These are phyloP conservation scores for Glebionis coronaria DNA, from an alignment of 129 eudicot species.

Conservation along the genomic window DNA sequence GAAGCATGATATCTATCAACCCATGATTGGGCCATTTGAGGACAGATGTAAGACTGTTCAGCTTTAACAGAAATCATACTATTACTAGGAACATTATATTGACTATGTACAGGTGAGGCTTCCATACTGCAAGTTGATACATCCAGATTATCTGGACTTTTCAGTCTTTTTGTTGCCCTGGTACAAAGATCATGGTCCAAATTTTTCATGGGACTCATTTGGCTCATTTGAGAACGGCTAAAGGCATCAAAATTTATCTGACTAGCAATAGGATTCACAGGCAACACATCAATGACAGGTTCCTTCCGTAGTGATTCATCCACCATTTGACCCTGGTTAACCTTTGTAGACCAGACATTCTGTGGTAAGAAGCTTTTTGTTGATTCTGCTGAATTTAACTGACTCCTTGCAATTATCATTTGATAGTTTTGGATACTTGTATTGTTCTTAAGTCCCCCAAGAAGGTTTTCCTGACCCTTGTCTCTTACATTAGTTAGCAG, in stretches of 20 bases:
- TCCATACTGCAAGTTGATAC: conserved; percentile 23
- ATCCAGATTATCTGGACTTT: conserved; percentile 36
- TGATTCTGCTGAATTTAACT: conserved; percentile 21
- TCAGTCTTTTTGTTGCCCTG: conserved; percentile 46
- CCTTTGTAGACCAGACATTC: conserved; percentile 10
- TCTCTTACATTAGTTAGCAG: conserved; percentile 35
- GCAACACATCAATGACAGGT: conserved; percentile 28
- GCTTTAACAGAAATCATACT: conserved; percentile 26
- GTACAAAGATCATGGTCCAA: conserved; percentile 49
- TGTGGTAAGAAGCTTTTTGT: conserved; percentile 7
- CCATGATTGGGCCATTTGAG: conserved; percentile 92
- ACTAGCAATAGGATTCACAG: conserved; percentile 23
- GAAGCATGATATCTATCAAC: conserved; percentile 61
- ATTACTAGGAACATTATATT: conserved; percentile 14
- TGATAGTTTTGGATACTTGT: conserved; percentile 54
- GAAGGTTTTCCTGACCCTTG: conserved; percentile 35
- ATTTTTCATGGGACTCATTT: conserved; percentile 47
- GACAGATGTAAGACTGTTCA: conserved; percentile 51
- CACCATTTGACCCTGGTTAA: conserved; percentile 27
- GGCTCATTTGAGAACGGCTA: conserved; percentile 69
- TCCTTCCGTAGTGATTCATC: conserved; percentile 29
- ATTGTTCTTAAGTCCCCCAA: conserved; percentile 27
- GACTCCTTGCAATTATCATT: conserved; percentile 24
- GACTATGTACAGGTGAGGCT: neutral
- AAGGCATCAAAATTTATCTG: conserved; percentile 73